Percentiles rank a stretch among this genome's conserved stretches.
Evolutionary conservation across 2,329 filamentous ascomycete genomes (phyloP).

Genomic region (Eurotiales sp.): DNA sequence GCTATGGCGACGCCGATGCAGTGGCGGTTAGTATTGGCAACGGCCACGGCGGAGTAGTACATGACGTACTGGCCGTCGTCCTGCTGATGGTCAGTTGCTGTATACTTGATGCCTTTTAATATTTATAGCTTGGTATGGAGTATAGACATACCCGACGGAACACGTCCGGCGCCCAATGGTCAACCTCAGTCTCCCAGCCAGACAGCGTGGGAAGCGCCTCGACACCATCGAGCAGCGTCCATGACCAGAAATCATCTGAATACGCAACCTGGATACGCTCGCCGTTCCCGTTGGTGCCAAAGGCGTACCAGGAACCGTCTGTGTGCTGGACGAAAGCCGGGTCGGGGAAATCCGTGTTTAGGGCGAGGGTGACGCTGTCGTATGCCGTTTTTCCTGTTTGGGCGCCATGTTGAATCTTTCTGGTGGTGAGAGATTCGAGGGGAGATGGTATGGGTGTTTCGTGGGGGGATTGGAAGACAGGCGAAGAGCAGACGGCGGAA

Average conservation of each 20-base stretch:
- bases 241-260: slow-evolving; percentile 46
- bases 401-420: too few relatives aligned
- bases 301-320: slow-evolving; percentile 55
- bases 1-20: slow-evolving; percentile 59
- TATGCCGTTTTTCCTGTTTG: not conserved
- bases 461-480: not conserved
- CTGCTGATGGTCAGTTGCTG: slow-evolving; percentile 17
- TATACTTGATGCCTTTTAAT: too few relatives aligned
- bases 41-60: slow-evolving; percentile 55
- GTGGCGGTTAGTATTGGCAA: slow-evolving; percentile 41
- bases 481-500: not conserved
- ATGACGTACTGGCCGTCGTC: slow-evolving; percentile 54
- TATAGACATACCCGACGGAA: slow-evolving; percentile 43
- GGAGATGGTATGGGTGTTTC: too few relatives aligned
- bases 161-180: slow-evolving; percentile 63
- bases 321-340: slow-evolving; percentile 45
- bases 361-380: slow-evolving; percentile 19
- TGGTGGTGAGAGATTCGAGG: too few relatives aligned
- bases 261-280: slow-evolving; percentile 54
- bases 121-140: too few relatives aligned
- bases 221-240: slow-evolving; percentile 44
- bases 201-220: slow-evolving; percentile 54
- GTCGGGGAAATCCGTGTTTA: slow-evolving; percentile 40
- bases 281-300: slow-evolving; percentile 52
- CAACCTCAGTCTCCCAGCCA: slow-evolving; percentile 51